These are phyloP conservation scores for Penicillium argentinense DNA, from an alignment of 495 filamentous ascomycete genomes.

Conservation along the genomic window DNA sequence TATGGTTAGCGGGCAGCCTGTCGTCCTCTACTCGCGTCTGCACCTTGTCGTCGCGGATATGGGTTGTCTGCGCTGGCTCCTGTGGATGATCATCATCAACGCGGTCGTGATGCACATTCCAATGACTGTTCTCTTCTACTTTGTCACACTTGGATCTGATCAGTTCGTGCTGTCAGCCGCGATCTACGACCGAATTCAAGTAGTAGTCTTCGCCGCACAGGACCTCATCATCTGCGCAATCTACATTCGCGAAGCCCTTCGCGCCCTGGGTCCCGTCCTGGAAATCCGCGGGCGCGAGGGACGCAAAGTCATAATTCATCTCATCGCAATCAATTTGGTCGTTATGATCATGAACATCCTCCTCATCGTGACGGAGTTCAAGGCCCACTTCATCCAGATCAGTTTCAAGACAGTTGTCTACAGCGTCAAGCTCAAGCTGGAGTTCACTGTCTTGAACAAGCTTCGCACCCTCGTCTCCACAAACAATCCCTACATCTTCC, in stretches of 20 bases:
- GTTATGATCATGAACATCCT: slow-evolving; percentile 50
- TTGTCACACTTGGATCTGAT: slow-evolving; percentile 17
- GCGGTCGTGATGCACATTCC: slow-evolving; percentile 46
- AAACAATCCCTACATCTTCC: neutral
- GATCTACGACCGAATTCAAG: slow-evolving; percentile 55
- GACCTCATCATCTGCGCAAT: slow-evolving; percentile 55
- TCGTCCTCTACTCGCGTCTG: slow-evolving; percentile 66
- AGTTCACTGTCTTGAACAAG: slow-evolving; percentile 50
- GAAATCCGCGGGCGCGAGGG: slow-evolving; percentile 30
- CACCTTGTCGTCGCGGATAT: slow-evolving; percentile 53
- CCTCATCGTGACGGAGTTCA: slow-evolving; percentile 52
- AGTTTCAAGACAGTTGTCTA: slow-evolving; percentile 53
- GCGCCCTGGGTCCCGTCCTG: slow-evolving; percentile 18
- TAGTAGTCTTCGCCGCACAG: slow-evolving; percentile 55
- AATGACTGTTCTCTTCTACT: slow-evolving; percentile 51
- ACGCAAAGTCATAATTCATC: slow-evolving; percentile 42
- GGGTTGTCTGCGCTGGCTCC: slow-evolving; percentile 40
- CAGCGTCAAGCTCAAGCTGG: slow-evolving; percentile 61
- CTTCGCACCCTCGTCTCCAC: slow-evolving; percentile 7
- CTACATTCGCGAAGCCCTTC: slow-evolving; percentile 52
- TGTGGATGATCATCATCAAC: slow-evolving; percentile 57
- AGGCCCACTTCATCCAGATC: slow-evolving; percentile 45
- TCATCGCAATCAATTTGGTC: slow-evolving; percentile 52
- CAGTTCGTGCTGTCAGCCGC: slow-evolving; percentile 30
- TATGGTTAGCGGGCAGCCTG: slow-evolving; percentile 63